Evolutionary conservation across 192 early-diverging fungal genomes (phyloP).

Genomic region (Coemansia sp.): DNA sequence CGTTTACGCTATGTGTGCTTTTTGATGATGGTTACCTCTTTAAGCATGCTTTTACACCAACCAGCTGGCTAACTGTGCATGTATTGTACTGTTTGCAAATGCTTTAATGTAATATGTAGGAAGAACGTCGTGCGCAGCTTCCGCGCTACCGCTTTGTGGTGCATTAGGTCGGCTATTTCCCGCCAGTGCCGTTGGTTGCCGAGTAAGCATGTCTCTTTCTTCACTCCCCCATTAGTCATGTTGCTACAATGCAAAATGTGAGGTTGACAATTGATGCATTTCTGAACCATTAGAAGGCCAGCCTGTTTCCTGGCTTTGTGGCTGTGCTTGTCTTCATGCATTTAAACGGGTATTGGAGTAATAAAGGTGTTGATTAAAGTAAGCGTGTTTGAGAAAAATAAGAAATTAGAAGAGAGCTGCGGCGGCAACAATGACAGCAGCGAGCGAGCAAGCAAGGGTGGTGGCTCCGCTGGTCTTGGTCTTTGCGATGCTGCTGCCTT

Average conservation of each 20-base stretch:
- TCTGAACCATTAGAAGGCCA: too few species aligned
- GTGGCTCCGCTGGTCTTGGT: slow-evolving; percentile 16
- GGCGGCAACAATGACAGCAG: slow-evolving; percentile 27
- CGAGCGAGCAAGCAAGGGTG: slow-evolving; percentile 21
- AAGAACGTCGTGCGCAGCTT: slow-evolving; percentile 37
- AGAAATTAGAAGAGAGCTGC: slow-evolving; percentile 41
- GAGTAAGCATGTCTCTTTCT: too few species aligned
- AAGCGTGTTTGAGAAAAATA: not conserved
- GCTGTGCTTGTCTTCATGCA: too few species aligned
- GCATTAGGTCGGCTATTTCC: too few species aligned
- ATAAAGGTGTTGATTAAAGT: not conserved
- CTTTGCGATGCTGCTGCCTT: not conserved
- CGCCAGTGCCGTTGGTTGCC: too few species aligned
- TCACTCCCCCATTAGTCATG: too few species aligned
- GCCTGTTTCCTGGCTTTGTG: too few species aligned
- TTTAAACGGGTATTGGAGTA: too few species aligned
- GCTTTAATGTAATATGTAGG: slow-evolving; percentile 16
- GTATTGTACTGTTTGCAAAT: not conserved
- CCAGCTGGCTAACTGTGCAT: too few species aligned
- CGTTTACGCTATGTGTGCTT: not conserved
- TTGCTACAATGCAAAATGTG: too few species aligned
- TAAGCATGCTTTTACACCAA: too few species aligned
- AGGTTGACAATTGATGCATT: too few species aligned
- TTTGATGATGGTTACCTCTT: not conserved
- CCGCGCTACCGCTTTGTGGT: slow-evolving; percentile 17